Evolutionary conservation across 805 yeast genomes (phyloP).

Genomic region (Yarrowia sp.): DNA sequence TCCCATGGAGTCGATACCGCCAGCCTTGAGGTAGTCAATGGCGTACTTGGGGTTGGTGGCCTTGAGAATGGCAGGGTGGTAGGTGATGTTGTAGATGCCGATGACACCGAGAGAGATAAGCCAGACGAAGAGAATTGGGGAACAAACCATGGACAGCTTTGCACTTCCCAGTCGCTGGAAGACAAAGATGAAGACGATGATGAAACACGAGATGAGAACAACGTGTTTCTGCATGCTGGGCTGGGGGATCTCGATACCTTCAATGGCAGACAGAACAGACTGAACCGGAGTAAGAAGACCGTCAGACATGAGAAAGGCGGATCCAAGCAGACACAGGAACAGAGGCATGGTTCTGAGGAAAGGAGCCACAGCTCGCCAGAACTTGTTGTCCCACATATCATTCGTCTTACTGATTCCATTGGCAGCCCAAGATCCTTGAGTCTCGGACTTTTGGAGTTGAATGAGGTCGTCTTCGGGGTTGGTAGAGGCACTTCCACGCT

Average conservation of each 20-base stretch:
- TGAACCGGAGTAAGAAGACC: constrained; percentile 70
- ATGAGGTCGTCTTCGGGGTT: constrained; percentile 24
- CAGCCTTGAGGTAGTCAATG: constrained; percentile 52
- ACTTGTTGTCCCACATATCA: constrained; percentile 16
- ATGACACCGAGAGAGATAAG: constrained; percentile 54
- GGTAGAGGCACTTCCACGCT: constrained; percentile 15
- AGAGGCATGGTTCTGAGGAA: constrained; percentile 41
- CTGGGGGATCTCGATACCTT: constrained; percentile 61
- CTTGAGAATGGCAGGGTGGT: constrained; percentile 55
- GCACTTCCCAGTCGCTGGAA: constrained; percentile 61
- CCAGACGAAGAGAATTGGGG: constrained; percentile 65
- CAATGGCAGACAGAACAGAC: constrained; percentile 63
- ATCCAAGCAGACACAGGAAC: constrained; percentile 59
- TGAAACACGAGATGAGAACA: constrained; percentile 57
- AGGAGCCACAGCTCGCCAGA: constrained; percentile 13
- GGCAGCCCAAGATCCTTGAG: constrained; percentile 26
- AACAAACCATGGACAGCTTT: constrained; percentile 57
- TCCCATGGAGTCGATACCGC: constrained; percentile 54
- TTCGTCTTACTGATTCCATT: background rate
- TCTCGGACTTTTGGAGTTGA: constrained; percentile 27
- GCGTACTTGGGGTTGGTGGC: constrained; percentile 63
- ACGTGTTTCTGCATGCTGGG: constrained; percentile 55
- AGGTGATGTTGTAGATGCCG: constrained; percentile 57
- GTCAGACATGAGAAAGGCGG: constrained; percentile 64
- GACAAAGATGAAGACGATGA: constrained; percentile 56